A percentile compares a stretch with the other conserved stretches of the same genome.
Evolutionary conservation across 768 basidiomycete genomes (phyloP).

Genomic region (Leccinum boreale): DNA sequence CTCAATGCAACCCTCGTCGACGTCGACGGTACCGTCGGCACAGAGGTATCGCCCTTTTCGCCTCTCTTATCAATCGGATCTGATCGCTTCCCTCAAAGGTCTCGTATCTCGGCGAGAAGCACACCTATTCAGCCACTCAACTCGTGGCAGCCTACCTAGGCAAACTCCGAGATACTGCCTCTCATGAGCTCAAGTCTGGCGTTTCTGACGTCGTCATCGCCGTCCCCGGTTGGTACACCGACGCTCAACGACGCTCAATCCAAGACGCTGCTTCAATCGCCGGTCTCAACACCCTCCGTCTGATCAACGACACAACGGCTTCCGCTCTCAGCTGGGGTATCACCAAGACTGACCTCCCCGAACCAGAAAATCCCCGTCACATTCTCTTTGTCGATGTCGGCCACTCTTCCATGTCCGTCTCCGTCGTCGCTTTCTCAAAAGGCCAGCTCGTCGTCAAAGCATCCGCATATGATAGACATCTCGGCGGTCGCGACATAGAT

Average conservation of each 20-base stretch:
- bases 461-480: constrained; percentile 88
- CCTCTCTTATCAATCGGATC: constrained; percentile 6
- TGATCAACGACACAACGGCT: constrained; percentile 97
- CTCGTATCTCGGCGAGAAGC: constrained; percentile 79
- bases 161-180: constrained; percentile 85
- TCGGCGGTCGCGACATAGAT: constrained; percentile 97
- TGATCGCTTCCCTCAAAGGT: constrained; percentile 50
- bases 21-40: constrained; percentile 76
- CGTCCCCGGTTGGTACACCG: constrained; percentile 96
- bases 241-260: constrained; percentile 85
- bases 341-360: constrained; percentile 95
- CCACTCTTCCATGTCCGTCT: constrained; percentile 84
- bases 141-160: constrained; percentile 88
- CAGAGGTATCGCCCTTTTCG: constrained; percentile 52
- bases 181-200: constrained; percentile 78
- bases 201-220: constrained; percentile 94
- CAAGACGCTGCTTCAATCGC: constrained; percentile 89
- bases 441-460: constrained; percentile 85
- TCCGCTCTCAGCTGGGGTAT: constrained; percentile 97
- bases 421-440: constrained; percentile 92
- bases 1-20: constrained; percentile 86
- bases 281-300: constrained; percentile 84
- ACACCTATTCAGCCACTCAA: constrained; percentile 83
- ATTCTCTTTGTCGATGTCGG: constrained; percentile 96
- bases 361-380: constrained; percentile 74